These are phyloP conservation scores for Kodamaea neixiangensis DNA, from an alignment of 805 yeast genomes.

Conservation along the genomic window DNA sequence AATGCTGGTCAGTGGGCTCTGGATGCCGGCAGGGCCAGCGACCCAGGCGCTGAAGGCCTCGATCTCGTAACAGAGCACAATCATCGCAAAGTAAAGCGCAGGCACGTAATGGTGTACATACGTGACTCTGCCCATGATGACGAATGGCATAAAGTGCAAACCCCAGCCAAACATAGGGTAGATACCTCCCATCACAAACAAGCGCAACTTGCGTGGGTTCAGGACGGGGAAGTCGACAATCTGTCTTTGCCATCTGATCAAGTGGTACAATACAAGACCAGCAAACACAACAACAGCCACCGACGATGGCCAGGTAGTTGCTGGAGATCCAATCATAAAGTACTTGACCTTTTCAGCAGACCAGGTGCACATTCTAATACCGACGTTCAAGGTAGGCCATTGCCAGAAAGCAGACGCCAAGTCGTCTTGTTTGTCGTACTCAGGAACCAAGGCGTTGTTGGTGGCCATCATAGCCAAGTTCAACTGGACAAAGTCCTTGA, in stretches of 20 bases:
- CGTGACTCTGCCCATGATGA: conserved; percentile 93
- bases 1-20: conserved; percentile 15
- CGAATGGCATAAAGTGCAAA: conserved; percentile 84
- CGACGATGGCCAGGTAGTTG: conserved; percentile 69
- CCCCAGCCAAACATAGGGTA: conserved; percentile 92
- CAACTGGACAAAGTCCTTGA: conserved; percentile 72
- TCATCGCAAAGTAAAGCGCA: conserved; percentile 90
- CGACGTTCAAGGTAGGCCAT: conserved; percentile 81
- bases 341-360: conserved; percentile 57
- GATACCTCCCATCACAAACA: conserved; percentile 69
- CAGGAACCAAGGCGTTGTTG: conserved; percentile 80
- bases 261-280: conserved; percentile 42
- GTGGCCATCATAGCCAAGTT: conserved; percentile 89
- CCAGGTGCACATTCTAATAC: conserved; percentile 80
- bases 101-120: conserved; percentile 97
- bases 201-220: conserved; percentile 46
- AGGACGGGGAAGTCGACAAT: conserved; percentile 48
- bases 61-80: conserved; percentile 64
- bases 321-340: conserved; percentile 71
- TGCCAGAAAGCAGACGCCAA: conserved; percentile 80
- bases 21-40: conserved; percentile 19
- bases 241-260: conserved; percentile 73
- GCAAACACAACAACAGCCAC: conserved; percentile 58
- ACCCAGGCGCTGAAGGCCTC: conserved; percentile 41
- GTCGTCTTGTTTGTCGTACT: conserved; percentile 69